Conservation (phyloP, 108 stramenopile species). For the Cyclotella cryptica region DNA sequence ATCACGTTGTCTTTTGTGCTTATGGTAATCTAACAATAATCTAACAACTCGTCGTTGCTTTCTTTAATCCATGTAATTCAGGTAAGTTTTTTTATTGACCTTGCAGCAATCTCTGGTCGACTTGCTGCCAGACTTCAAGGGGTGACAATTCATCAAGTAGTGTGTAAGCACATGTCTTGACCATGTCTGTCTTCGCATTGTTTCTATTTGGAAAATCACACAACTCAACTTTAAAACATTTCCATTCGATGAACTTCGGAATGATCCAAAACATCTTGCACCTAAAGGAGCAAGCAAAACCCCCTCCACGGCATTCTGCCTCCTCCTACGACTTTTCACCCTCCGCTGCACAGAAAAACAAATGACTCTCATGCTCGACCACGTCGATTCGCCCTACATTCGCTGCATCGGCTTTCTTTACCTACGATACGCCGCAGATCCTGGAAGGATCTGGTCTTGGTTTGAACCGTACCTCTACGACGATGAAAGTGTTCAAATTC, state of each 20-base stretch:
- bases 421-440: constrained; percentile 92
- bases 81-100: constrained; percentile 14
- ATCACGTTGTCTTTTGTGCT: background rate
- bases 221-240: constrained; percentile 8
- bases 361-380: constrained; percentile 88
- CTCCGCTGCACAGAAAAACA: constrained; percentile 92
- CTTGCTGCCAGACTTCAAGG: background rate
- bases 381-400: constrained; percentile 92
- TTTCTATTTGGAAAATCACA: constrained; percentile 1
- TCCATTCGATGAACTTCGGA: background rate
- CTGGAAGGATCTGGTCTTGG: constrained; percentile 83
- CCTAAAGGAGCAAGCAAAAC: constrained; percentile 60
- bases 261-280: background rate
- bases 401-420: constrained; percentile 96
- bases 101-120: background rate
- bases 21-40: too few species aligned
- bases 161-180: constrained; percentile 25
- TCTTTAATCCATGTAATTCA: background rate
- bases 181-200: too few species aligned
- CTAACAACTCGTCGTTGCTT: background rate
- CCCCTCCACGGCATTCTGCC: constrained; percentile 94
- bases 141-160: background rate
- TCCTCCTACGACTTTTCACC: constrained; percentile 91
- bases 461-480: constrained; percentile 92
- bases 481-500: constrained; percentile 74